A percentile compares a stretch with the other conserved stretches of the same genome.
Evolutionary conservation across 345 rosid genomes (phyloP).

Genomic region (Nephelium lappaceum): DNA sequence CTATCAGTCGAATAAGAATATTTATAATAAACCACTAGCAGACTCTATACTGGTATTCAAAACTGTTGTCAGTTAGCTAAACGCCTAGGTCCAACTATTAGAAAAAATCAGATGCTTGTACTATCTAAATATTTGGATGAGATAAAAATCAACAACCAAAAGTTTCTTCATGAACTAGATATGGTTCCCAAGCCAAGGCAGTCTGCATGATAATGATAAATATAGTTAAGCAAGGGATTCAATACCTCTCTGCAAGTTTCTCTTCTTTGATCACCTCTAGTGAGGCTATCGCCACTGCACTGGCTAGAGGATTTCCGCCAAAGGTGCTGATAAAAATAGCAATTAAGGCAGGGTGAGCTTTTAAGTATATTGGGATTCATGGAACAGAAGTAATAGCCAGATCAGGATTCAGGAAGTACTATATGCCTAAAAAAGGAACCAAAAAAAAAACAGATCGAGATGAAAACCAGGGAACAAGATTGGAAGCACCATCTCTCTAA

Average conservation of each 20-base stretch:
- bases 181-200: neutral
- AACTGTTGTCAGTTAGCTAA: neutral
- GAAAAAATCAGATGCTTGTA: too few species aligned
- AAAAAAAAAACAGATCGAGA: neutral
- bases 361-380: constrained; percentile 7
- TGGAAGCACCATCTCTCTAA: neutral
- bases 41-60: neutral
- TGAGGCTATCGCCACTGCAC: constrained; percentile 91
- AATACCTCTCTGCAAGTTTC: constrained; percentile 73
- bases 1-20: too few species aligned
- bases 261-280: constrained; percentile 79
- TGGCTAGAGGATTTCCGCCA: constrained; percentile 95
- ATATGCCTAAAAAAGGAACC: neutral
- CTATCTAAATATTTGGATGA: neutral
- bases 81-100: neutral
- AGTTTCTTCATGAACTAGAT: neutral
- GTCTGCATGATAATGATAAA: neutral
- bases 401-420: constrained; percentile 10
- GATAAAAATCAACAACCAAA: neutral
- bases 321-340: constrained; percentile 65
- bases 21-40: neutral
- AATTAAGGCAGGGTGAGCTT: constrained; percentile 19
- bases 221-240: neutral
- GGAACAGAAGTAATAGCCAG: neutral
- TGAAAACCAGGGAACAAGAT: neutral